Base-by-base conservation (phyloP, 2,329 filamentous ascomycete genomes). In the Monosporascus sp. region DNA sequence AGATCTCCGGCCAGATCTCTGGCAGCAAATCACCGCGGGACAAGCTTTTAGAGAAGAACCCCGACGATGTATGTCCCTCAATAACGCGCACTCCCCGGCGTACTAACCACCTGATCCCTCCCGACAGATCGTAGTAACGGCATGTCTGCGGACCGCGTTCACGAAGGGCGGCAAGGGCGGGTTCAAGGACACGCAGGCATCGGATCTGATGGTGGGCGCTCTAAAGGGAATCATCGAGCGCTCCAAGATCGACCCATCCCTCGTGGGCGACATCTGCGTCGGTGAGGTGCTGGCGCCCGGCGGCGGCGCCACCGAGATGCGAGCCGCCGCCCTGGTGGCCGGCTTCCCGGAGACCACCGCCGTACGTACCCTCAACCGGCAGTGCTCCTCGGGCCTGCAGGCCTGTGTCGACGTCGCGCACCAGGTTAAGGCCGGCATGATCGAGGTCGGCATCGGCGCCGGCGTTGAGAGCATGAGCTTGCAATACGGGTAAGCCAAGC, bases 381-480 rank as follows among this genome's bases (percentile, higher is more conserved):
- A 97, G 76, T 99, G 94, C 78, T 95, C 89, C 15, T 92, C 87
- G 39, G 93, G 94, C 51, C 82, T 97, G 31, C 91, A 97, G 73
- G 93, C 94, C 24, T 90, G 90, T 67, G 88, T 94, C 55, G 93
- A 97, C 70, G 87, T 97, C 66, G 93, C 93, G 61, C 96, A 97
- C 77, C 89, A 90, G 63, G 95, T 99, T 75, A 84, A 83, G 67
- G 70, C 84, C 5, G 94, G 92, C 65, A 96, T 96, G 88, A 97
- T 97, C 67, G 93, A 97, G 61, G 75, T 97, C 58, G 94, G 94
- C 63, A 84, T 97, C 62, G 94, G 93, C 61, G 92, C 92, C 20
- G 94, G 94, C 66, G 91, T 96, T 24, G 94, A 99, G 83, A 94
- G 89, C 78, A 99, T 99, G 94, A 89, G 84, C 66, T 80, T 80